phyloP scores from a whole-genome alignment of 2,329 filamentous ascomycete genomes.

The Volutella citrinella region DNA sequence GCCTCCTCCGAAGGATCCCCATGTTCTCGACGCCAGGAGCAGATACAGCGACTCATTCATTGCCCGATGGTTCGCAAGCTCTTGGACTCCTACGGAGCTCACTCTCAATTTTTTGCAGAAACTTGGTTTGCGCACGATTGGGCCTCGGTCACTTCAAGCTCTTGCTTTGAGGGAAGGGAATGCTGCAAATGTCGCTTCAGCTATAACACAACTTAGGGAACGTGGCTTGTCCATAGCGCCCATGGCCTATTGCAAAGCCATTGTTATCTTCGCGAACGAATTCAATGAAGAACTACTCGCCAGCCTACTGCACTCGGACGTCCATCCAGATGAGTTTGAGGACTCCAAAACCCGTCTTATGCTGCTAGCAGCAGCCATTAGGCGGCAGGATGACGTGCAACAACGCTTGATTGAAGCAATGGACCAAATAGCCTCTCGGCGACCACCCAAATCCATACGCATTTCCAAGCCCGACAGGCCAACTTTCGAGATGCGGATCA shows the following conservation, averaged over 20 bases:
- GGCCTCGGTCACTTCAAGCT: constrained; percentile 73
- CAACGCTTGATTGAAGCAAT: constrained; percentile 44
- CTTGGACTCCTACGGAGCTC: constrained; percentile 68
- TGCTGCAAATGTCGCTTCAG: constrained; percentile 51
- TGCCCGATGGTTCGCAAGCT: constrained; percentile 75
- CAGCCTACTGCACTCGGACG: constrained; percentile 45
- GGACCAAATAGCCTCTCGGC: constrained; percentile 21
- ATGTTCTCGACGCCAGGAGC: too few species aligned
- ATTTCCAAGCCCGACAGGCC: constrained; percentile 14
- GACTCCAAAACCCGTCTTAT: constrained; percentile 38
- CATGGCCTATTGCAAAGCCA: constrained; percentile 62
- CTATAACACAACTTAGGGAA: constrained; percentile 58
- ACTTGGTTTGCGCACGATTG: constrained; percentile 69
- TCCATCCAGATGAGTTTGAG: constrained; percentile 56
- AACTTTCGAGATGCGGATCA: constrained; percentile 22
- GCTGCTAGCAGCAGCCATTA: constrained; percentile 33
- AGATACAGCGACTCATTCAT: constrained; percentile 53
- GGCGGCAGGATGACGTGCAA: constrained; percentile 35
- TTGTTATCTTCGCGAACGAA: constrained; percentile 61
- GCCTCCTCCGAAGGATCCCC: too few species aligned
- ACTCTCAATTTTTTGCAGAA: constrained; percentile 67
- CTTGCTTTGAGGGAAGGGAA: constrained; percentile 65
- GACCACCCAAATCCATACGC: too few species aligned
- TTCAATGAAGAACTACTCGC: constrained; percentile 49
- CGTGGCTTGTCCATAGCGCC: constrained; percentile 61